These are phyloP conservation scores for Suhomyces kilbournensis DNA, from an alignment of 805 yeast genomes.

Conservation along the genomic window DNA sequence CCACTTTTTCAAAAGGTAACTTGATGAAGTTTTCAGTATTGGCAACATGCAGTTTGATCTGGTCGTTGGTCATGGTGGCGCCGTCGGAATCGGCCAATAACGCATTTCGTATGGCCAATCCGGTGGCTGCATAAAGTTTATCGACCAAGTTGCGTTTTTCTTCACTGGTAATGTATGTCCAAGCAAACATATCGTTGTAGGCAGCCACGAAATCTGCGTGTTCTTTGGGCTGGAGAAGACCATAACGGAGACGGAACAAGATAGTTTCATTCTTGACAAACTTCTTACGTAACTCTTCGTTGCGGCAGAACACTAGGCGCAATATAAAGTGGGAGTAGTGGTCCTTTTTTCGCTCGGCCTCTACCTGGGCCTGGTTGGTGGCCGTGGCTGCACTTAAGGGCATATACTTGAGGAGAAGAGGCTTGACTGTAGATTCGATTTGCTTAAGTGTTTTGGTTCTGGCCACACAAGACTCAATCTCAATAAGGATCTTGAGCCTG, in stretches of 20 bases:
- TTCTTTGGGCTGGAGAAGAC: slow-evolving; percentile 58
- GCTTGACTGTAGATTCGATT: slow-evolving; percentile 60
- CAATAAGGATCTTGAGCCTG: slow-evolving; percentile 75
- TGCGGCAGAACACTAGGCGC: slow-evolving; percentile 84
- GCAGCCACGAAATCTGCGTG: slow-evolving; percentile 66
- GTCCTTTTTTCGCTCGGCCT: slow-evolving; percentile 76
- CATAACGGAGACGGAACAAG: slow-evolving; percentile 72
- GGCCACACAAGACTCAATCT: slow-evolving; percentile 71
- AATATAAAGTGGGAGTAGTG: slow-evolving; percentile 88
- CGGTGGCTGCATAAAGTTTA: slow-evolving; percentile 54
- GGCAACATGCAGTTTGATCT: slow-evolving; percentile 47
- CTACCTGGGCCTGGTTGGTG: slow-evolving; percentile 34
- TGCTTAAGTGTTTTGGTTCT: slow-evolving; percentile 65
- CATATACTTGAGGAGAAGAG: slow-evolving; percentile 58
- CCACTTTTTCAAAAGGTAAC: slow-evolving; percentile 82
- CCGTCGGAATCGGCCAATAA: slow-evolving; percentile 24
- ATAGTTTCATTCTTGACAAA: slow-evolving; percentile 74
- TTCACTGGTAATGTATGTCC: slow-evolving; percentile 62
- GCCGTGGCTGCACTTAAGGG: slow-evolving; percentile 52
- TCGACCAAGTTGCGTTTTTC: slow-evolving; percentile 55
- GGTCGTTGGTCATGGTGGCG: slow-evolving; percentile 43
- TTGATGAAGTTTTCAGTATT: slow-evolving; percentile 66
- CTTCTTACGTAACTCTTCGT: slow-evolving; percentile 75
- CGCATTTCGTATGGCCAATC: slow-evolving; percentile 38
- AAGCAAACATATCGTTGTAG: slow-evolving; percentile 55